Conservation (phyloP, 139 green algal genomes). For the Coelastrella sp. region DNA sequence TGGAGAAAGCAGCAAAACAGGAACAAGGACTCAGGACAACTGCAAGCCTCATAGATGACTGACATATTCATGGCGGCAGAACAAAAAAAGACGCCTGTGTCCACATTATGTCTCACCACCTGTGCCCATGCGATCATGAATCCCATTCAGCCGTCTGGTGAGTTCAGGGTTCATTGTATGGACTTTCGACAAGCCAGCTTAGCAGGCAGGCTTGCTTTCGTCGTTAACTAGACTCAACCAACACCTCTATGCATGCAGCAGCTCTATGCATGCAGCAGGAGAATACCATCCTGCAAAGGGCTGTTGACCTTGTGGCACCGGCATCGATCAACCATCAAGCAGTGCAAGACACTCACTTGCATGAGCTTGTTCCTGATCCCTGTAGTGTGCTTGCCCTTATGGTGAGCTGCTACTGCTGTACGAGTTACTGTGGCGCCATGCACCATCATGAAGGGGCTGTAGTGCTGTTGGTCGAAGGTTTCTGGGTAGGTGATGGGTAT, state of each 20-base stretch:
- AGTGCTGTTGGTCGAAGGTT: not conserved
- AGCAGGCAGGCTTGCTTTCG: too few species aligned
- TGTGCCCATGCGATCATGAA: too few species aligned
- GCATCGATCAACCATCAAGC: not conserved
- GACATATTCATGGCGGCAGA: not conserved
- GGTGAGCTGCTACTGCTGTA: not conserved
- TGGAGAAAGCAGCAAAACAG: conserved; percentile 11
- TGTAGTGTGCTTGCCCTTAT: not conserved
- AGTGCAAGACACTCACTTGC: not conserved
- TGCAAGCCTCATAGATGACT: not conserved
- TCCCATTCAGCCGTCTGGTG: too few species aligned
- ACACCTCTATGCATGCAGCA: too few species aligned
- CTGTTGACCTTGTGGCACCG: too few species aligned
- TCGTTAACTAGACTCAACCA: too few species aligned
- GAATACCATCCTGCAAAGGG: too few species aligned
- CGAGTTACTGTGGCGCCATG: not conserved
- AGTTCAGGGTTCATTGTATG: too few species aligned
- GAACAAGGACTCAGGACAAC: not conserved
- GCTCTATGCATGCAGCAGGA: too few species aligned
- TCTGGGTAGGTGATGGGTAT: conserved; percentile 19
- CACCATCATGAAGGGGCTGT: conserved; percentile 29
- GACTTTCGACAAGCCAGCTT: too few species aligned
- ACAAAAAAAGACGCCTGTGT: too few species aligned
- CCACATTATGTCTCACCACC: too few species aligned
- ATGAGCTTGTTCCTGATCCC: not conserved